Evolutionary conservation across 1,284 basidiomycete species (phyloP), one percentile per base, ranked within the genome.

Genomic region (Fistulinella staudtii): DNA sequence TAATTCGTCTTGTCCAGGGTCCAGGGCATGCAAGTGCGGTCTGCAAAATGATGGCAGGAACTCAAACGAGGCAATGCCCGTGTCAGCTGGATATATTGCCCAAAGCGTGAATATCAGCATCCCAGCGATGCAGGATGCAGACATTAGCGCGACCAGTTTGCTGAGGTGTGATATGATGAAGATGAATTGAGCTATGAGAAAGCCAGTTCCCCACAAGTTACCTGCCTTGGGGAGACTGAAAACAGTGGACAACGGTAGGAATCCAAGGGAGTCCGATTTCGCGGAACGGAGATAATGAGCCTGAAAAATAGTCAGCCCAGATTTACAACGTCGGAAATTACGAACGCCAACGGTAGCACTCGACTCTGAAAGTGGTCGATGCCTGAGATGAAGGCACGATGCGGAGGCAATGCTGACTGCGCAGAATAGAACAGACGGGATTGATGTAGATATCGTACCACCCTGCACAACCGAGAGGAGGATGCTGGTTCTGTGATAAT

Each of bases 201-300:
- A 23, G 5, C 50, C 43, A 0, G 66, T 14, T 9, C 54, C 47
- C 65, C 62, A 64, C 6, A 66, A 18, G 36, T 51, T 64, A 17
- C 49, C 33, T 2, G 54, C 64, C 37, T 50, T 52, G 4, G 62
- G 65, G 1, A 64, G 47, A 17, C 65, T 51, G 22, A 64, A 66
- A 0, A 41, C 54, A 13, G 65, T 44, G 11, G 65, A 54, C 0
- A 37, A 51, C 18, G 54, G 38, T 25, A 58, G 42, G 15, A 67
- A 64, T 0, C 65, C 61, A 6, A 49, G 1, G 0, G 31, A 39
- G 6, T 30, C 25, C 8, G 43, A 63, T 43, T 50, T 61, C 14
- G 58, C 48, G 6, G 21, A 44, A 1, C 36, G 29, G 1, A 67
- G 49, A 25, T 66, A 66, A 8, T 41, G 45, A 0, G 53, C 63